Conservation (phyloP, 2,329 filamentous ascomycete genomes). For the Drechslerella coelobrocha region DNA sequence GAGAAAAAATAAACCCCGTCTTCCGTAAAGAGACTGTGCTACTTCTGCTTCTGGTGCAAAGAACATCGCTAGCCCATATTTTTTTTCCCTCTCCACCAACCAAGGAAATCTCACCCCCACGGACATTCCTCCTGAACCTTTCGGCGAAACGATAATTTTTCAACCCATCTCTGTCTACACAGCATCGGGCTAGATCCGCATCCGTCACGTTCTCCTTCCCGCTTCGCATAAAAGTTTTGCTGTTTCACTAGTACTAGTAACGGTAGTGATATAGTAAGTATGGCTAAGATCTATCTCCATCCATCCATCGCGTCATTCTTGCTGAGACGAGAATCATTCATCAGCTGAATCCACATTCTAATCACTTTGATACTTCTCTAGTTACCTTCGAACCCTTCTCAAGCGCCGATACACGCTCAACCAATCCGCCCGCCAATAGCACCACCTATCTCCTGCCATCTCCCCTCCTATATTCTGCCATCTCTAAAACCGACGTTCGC, state of each 20-base stretch:
- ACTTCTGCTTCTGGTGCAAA: conserved; percentile 16
- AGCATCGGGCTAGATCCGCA: conserved; percentile 35
- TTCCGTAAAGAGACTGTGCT: conserved; percentile 1
- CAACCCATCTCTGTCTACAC: conserved; percentile 30
- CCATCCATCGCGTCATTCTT: conserved; percentile 9
- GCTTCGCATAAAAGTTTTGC: conserved; percentile 31
- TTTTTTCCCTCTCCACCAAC: conserved; percentile 9
- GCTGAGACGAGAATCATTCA: background rate
- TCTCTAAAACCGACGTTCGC: conserved; percentile 40
- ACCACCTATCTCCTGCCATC: conserved; percentile 3
- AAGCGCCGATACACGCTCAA: conserved; percentile 4
- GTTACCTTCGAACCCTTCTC: conserved; percentile 13
- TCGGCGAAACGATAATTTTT: conserved; percentile 47
- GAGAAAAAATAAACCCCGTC: conserved; percentile 2
- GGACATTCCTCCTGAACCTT: conserved; percentile 44
- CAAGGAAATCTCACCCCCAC: conserved; percentile 2
- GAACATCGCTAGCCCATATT: conserved; percentile 22
- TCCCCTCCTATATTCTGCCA: conserved; percentile 8
- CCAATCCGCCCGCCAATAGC: conserved; percentile 2
- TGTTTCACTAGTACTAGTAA: conserved; percentile 24
- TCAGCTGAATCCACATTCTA: conserved; percentile 12
- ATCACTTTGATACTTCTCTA: conserved; percentile 20
- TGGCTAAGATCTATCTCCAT: conserved; percentile 28
- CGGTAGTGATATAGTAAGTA: conserved; percentile 16
- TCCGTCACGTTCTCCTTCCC: conserved; percentile 42